Evolutionary conservation across 2,329 filamentous ascomycete species (phyloP), one percentile per base, ranked within the genome.

Genomic region (Didymella sp.): DNA sequence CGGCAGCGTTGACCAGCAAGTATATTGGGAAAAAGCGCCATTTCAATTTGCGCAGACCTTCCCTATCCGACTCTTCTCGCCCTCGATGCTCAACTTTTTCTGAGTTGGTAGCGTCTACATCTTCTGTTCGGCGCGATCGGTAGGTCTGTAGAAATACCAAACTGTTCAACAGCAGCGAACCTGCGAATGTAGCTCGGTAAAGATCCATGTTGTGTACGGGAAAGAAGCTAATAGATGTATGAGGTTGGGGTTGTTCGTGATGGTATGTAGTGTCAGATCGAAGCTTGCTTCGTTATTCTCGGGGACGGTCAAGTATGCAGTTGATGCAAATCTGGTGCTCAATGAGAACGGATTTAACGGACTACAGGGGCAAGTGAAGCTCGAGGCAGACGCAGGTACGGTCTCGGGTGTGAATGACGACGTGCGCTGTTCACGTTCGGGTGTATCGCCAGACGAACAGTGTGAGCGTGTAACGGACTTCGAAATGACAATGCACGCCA

Each of bases 11-110:
- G 9, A 77, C 79, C 8, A 81, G 67, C 9, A 74, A 66, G 48
- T 80, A 81, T 7, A 79, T 78, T n/a, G 74, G 70, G 51, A 81
- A 78, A 69, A 79, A 81, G 15, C 70, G 63, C 53, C 64, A 67
- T 65, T 80, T 80, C 58, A 80, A 73, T 41, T 73, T 73, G 28
- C 60, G 62, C 24, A 76, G 63, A 33, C 71, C 68, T 37, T 73
- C 64, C 37, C 59, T 59, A 37, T 72, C 69, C 3, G 62, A 62
- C 11, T 70, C 65, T 30, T 59, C 54, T 31, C 67, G 63, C 17
- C 63, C 67, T 46, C 67, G 61, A 51, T 65, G 66, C 40, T 71
- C 66, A 21, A 63, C 53, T 47, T 71, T 70, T 31, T 70, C 63
- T 9, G 60, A 31, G 28, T 31, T 51, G 6, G 53, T 47, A 8